Base-by-base conservation (phyloP, 306 rosid species). In the Cicer yamashitae region DNA sequence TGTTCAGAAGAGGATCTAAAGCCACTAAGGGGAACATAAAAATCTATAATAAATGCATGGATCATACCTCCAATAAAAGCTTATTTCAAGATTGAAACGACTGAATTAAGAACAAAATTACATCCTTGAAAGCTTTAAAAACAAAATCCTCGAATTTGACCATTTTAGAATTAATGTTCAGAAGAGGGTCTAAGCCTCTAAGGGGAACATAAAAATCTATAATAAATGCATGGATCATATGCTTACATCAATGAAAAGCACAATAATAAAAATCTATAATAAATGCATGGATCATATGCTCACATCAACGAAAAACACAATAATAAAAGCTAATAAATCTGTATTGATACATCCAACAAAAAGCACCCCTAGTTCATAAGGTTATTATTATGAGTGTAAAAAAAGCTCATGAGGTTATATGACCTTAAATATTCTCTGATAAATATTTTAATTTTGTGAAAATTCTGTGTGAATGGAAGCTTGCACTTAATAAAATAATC, bases 241-340 rank as follows among this genome's bases (percentile, higher is more conserved):
- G 22, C 56, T 58, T 59, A 34, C 45, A 13, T 40, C 65, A 13
- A 46, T 22, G 3, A 47, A 43, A 63, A 66, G 54, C 66, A 64
- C 53, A 30, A 30, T 30, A 4, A 20, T n/a, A 22, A 48, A 69
- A 51, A 52, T 51, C 6, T 71, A 63, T 63, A 51, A 22, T 71
- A 62, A 61, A 71, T 43, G 66, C 50, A 41, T 67, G 59, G 71
- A 70, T 50, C 65, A 70, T 60, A 70, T 61, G 22, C 64, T 58
- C 47, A 34, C 45, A 13, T 40, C 65, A 13, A 46, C 25, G 3
- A 47, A 43, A 53, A 66, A 64, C 34, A 13, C 34, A 61, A 52
- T 39, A 41, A 51, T 43, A 48, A 47, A 71, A 41, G 45, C 30
- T 40, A 50, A 22, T 44, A 7, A 34, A 34, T 4, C 8, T 13